Base-by-base conservation (phyloP, 768 basidiomycete genomes). In the Serendipita sp. region DNA sequence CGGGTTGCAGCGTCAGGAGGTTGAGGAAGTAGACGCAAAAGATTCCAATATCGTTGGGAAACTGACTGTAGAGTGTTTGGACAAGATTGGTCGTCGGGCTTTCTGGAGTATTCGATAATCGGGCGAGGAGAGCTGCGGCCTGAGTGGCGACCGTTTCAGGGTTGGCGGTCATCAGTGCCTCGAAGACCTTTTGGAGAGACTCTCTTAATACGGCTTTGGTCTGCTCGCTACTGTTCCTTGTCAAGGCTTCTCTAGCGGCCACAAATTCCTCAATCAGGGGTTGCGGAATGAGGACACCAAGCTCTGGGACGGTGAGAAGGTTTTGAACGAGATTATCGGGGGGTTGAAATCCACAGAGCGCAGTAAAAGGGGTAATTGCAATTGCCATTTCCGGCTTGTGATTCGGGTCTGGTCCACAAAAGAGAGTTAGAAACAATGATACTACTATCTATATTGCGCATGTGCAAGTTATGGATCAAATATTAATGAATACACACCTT, bases 361-460 rank as follows among this genome's bases (percentile, higher is more conserved):
- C 96, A 42, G 77, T 77, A 77, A 98, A 98, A 14, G 85, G 82
- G 0, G 94, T 94, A 64, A 99, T 74, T 0, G 96, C 96, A 41
- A 99, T 79, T n/a, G 94, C 92, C 90, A 99, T 95, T 72, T 99
- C 96, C 2, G 96, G 96, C 73, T 99, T 99, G 69, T 99, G 96
- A 70, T 98, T 98, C 3, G 84, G 81, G 72, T 99, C 96, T 75
- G 70, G 66, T n/a, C n/a, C n/a, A n/a, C n/a, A n/a, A n/a, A n/a
- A n/a, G n/a, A n/a, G n/a, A n/a, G n/a, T n/a, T n/a, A n/a, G 63
- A 68, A 69, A 14, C 42, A 13, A 34, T n/a, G 38, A 16, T 50
- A 26, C 28, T 24, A 60, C n/a, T 16, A 7, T 13, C 42, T 9
- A 61, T 41, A 13, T 42, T 53, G 38, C 63, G 42, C 43, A 34